phyloP scores from a whole-genome alignment of 2,329 filamentous ascomycete genomes.

The Colletotrichum incanum region DNA sequence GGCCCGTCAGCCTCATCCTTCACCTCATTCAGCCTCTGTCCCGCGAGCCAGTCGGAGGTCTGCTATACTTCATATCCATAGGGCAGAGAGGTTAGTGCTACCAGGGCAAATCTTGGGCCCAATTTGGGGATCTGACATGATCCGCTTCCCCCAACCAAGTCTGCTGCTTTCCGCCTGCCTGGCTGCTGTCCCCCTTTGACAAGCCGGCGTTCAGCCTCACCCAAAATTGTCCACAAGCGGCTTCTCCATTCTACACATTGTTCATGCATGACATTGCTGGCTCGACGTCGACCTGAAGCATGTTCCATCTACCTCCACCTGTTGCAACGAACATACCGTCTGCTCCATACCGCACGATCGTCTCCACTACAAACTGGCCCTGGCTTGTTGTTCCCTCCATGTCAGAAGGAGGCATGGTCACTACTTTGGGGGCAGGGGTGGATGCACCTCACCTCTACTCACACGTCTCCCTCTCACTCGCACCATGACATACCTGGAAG shows the following conservation, averaged over 20 bases:
- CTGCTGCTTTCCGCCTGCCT: conserved; percentile 35
- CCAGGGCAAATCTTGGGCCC: conserved; percentile 18
- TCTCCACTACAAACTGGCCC: conserved; percentile 10
- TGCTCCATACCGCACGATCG: conserved; percentile 20
- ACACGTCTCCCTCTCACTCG: conserved; percentile 33
- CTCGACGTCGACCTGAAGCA: conserved; percentile 6
- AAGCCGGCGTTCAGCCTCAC: conserved; percentile 35
- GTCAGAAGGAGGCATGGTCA: conserved; percentile 27
- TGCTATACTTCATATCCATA: conserved; percentile 21
- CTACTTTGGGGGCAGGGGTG: conserved; percentile 27
- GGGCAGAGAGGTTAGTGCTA: conserved; percentile 19
- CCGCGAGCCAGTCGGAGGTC: conserved; percentile 20
- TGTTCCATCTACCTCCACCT: conserved; percentile 25
- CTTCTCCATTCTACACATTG: conserved; percentile 15
- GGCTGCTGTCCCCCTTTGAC: conserved; percentile 15
- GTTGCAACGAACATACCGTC: conserved; percentile 18
- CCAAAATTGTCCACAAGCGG: not conserved
- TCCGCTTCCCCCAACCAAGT: conserved; percentile 6
- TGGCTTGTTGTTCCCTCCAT: conserved; percentile 40
- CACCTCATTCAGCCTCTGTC: conserved; percentile 32
- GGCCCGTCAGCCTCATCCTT: conserved; percentile 37
- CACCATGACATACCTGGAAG: conserved; percentile 22
- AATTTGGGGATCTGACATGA: conserved; percentile 39
- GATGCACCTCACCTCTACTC: conserved; percentile 31
- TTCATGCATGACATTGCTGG: conserved; percentile 1